phyloP scores from a whole-genome alignment of 2,329 filamentous ascomycete genomes.

The Helotiales sp. region DNA sequence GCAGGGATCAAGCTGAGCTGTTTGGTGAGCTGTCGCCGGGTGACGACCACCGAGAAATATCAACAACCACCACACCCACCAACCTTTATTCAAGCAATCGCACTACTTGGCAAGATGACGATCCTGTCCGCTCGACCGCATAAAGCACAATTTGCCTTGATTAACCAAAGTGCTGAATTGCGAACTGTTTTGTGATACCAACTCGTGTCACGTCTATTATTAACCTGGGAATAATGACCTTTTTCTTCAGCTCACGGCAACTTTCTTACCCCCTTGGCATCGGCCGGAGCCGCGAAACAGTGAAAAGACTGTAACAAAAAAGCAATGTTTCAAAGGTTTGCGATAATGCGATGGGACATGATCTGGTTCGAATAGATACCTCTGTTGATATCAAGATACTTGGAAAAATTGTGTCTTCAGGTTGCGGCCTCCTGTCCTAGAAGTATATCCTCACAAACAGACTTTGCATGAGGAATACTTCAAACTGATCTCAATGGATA shows the following conservation, averaged over 20 bases:
- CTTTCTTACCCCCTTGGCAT: not conserved
- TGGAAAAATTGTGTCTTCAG: too few relatives aligned
- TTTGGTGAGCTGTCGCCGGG: conserved; percentile 7
- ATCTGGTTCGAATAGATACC: too few relatives aligned
- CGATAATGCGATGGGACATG: too few relatives aligned
- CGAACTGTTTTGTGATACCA: not conserved
- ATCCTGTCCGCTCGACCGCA: not conserved
- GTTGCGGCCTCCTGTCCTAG: not conserved
- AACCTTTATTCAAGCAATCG: not conserved
- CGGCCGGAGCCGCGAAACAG: conserved; percentile 4
- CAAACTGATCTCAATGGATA: not conserved
- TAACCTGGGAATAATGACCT: not conserved
- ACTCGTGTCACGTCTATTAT: not conserved
- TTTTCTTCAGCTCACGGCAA: not conserved
- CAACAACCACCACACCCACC: not conserved
- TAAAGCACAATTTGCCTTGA: not conserved
- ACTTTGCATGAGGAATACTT: not conserved
- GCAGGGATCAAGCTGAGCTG: not conserved
- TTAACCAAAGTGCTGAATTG: not conserved
- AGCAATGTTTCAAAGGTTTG: not conserved
- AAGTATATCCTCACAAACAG: not conserved
- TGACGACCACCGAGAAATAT: not conserved
- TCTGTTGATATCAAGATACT: too few relatives aligned
- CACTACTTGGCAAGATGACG: not conserved
- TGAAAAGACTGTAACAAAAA: not conserved